Conservation (phyloP, 139 green algal genomes). For the Coelastrella sp. region DNA sequence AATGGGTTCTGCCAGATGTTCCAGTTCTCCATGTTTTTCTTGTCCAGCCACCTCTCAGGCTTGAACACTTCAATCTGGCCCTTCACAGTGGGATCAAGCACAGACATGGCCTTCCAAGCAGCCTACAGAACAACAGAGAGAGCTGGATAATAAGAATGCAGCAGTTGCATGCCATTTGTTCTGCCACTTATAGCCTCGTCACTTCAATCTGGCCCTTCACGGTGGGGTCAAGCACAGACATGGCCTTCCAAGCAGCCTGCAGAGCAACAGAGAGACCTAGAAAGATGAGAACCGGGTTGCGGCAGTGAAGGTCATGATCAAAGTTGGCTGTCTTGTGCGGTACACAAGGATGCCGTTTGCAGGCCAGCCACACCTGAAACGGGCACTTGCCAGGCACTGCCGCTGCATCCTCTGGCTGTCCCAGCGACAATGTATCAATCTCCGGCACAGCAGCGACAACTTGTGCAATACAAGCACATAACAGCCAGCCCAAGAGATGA, state of each 20-base stretch:
- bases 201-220: not conserved
- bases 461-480: too few species aligned
- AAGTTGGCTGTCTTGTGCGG: not conserved
- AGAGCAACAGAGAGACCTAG: not conserved
- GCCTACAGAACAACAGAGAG: not conserved
- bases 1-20: not conserved
- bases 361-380: too few species aligned
- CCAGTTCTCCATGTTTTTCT: not conserved
- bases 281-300: not conserved
- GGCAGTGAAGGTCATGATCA: too few species aligned
- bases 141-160: too few species aligned
- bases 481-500: too few species aligned
- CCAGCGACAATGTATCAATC: too few species aligned
- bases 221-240: not conserved
- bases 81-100: not conserved
- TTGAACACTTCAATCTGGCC: not conserved
- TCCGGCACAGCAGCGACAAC: too few species aligned
- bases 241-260: not conserved
- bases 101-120: not conserved
- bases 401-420: too few species aligned
- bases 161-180: too few species aligned
- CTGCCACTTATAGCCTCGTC: too few species aligned
- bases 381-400: not conserved
- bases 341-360: not conserved
- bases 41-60: not conserved